phyloP scores from a whole-genome alignment of 345 rosid species.

The Geranium brycei region DNA sequence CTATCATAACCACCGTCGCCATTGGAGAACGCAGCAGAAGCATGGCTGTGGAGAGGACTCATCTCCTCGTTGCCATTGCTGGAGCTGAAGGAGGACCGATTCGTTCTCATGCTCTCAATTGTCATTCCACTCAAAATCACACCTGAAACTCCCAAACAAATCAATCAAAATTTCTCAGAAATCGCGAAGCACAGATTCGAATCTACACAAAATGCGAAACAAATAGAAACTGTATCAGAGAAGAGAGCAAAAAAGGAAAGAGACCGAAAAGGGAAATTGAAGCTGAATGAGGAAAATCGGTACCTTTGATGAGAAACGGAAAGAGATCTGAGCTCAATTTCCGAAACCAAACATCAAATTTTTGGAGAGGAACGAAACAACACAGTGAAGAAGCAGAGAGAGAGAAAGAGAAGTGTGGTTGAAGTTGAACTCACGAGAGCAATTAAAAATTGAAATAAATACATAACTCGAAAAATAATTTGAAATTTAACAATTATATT shows the following conservation, averaged over 20 bases:
- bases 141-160: not conserved
- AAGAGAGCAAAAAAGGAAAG: not conserved
- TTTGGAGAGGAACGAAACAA: not conserved
- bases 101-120: constrained; percentile 34
- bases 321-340: not conserved
- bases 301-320: not conserved
- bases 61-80: constrained; percentile 28
- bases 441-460: no score
- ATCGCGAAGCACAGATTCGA: not conserved
- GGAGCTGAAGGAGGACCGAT: constrained; percentile 42
- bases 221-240: not conserved
- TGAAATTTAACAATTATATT: no score
- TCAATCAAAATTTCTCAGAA: not conserved
- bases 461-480: no score
- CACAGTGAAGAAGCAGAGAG: not conserved
- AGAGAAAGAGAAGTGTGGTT: not conserved
- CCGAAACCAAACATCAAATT: not conserved
- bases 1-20: constrained; percentile 59
- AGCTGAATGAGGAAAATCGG: not conserved
- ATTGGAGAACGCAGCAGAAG: constrained; percentile 30
- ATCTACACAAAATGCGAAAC: not conserved
- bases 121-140: constrained; percentile 18
- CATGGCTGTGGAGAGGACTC: constrained; percentile 18
- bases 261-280: not conserved
- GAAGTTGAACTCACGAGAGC: not conserved